phyloP scores from a whole-genome alignment of 1,139 yeast genomes.

The Hyphopichia wangnamkhiaoensis region DNA sequence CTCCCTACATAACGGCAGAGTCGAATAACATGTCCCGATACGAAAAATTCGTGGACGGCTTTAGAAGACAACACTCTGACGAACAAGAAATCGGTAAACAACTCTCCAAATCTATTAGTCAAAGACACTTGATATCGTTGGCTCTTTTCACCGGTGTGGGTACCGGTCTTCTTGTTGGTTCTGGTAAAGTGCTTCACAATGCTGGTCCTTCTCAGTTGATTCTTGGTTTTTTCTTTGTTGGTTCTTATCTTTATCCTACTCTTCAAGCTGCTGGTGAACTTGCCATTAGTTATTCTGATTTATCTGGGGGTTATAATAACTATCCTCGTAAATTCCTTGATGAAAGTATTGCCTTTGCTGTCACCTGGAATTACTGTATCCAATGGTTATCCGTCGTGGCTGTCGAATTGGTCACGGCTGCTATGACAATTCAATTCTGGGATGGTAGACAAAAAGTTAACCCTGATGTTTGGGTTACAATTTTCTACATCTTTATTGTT shows the following conservation, averaged over 20 bases:
- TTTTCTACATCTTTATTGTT: conserved; percentile 36
- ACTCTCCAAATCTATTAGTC: conserved; percentile 32
- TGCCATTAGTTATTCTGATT: conserved; percentile 40
- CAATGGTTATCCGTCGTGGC: conserved; percentile 45
- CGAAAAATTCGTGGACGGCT: conserved; percentile 32
- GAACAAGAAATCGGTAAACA: conserved; percentile 29
- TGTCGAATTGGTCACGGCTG: conserved; percentile 43
- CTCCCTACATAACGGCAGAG: conserved; percentile 12
- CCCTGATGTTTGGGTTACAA: conserved; percentile 42
- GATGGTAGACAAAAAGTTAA: conserved; percentile 23
- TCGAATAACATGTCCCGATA: conserved; percentile 15
- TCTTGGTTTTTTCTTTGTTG: conserved; percentile 40
- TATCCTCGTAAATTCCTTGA: conserved; percentile 41
- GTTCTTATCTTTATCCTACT: conserved; percentile 41
- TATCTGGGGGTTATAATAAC: conserved; percentile 44
- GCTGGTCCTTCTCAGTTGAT: conserved; percentile 40
- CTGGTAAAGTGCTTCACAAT: conserved; percentile 31
- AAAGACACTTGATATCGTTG: conserved; percentile 38
- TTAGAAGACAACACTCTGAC: conserved; percentile 21
- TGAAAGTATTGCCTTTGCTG: conserved; percentile 39
- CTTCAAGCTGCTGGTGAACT: conserved; percentile 46
- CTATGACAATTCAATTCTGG: conserved; percentile 41
- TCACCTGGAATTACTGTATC: conserved; percentile 45
- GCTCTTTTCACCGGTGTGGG: conserved; percentile 44
- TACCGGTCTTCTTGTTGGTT: conserved; percentile 43